Conservation (phyloP, 2,329 filamentous ascomycete genomes). For the Trichophyton rubrum region DNA sequence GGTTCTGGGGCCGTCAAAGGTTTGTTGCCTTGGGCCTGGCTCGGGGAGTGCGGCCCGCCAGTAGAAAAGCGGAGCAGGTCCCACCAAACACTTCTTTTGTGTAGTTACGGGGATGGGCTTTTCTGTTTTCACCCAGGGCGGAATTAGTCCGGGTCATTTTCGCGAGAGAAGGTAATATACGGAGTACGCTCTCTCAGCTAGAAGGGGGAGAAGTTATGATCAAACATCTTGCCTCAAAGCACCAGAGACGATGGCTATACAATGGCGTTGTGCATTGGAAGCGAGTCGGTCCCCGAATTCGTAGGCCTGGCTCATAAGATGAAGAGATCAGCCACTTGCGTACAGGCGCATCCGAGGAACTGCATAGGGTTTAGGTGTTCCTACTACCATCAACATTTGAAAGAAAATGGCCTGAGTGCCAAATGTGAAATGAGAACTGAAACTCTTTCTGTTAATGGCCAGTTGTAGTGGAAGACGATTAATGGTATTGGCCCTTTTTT, state of each 20-base stretch:
- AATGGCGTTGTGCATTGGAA: not conserved
- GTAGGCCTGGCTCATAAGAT: not conserved
- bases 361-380: not conserved
- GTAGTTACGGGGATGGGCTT: not conserved
- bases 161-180: not conserved
- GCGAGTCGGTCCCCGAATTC: not conserved
- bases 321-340: no score
- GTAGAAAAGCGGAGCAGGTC: constrained; percentile 2
- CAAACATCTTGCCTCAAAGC: no score
- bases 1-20: not conserved
- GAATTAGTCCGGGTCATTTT: not conserved
- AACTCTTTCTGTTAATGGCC: not conserved
- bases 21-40: not conserved
- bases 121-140: not conserved
- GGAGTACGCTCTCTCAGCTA: no score
- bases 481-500: not conserved
- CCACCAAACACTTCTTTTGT: not conserved
- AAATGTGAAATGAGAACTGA: not conserved
- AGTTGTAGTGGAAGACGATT: not conserved
- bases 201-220: not conserved
- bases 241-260: not conserved
- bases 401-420: not conserved
- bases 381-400: not conserved
- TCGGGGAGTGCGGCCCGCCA: not conserved
- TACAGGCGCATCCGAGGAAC: no score